Conservation (phyloP, 129 eudicot genomes). For the Escallonia rubra region DNA sequence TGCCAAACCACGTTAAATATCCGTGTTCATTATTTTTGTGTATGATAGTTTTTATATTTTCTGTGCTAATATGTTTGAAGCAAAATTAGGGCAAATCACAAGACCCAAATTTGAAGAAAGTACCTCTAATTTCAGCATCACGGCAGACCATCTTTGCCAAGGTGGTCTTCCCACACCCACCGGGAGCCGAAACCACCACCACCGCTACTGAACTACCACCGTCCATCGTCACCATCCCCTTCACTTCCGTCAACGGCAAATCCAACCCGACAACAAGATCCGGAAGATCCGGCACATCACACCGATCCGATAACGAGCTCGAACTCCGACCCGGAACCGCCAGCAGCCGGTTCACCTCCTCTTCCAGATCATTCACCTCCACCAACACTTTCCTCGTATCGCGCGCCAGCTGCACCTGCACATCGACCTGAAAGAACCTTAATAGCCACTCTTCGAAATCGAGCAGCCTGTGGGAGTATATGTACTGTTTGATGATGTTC, state of each 20-base stretch:
- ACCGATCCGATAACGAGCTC: neutral
- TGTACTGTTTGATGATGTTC: neutral
- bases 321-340: neutral
- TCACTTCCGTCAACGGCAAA: neutral
- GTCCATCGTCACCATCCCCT: neutral
- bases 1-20: too few species aligned
- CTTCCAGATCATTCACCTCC: neutral
- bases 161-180: slow-evolving; percentile 8
- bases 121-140: slow-evolving; percentile 4
- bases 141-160: slow-evolving; percentile 2
- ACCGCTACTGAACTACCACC: neutral
- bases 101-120: too few species aligned
- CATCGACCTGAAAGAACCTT: slow-evolving; percentile 9
- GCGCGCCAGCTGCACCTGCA: neutral
- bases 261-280: slow-evolving; percentile 2
- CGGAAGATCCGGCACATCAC: neutral
- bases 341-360: neutral
- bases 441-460: slow-evolving; percentile 1
- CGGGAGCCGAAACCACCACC: slow-evolving; percentile 7
- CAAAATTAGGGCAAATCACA: too few species aligned
- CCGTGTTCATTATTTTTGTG: too few species aligned
- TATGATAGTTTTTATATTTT: too few species aligned
- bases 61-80: too few species aligned
- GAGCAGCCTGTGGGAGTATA: slow-evolving; percentile 9
- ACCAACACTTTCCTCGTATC: neutral